Conservation (phyloP, 495 filamentous ascomycete genomes). For the Tirmania nivea region DNA sequence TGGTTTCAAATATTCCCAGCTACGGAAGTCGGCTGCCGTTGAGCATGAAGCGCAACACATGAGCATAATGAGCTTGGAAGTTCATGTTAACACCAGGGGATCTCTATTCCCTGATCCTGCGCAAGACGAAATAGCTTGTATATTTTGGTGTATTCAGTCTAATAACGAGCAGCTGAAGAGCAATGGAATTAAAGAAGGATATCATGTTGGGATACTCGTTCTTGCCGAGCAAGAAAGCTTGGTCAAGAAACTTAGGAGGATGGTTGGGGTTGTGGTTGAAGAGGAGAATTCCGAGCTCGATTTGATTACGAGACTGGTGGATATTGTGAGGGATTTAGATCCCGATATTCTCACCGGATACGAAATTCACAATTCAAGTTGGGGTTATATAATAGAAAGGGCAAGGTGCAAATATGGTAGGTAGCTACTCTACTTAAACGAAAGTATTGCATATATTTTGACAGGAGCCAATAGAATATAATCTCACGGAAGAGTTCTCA, state of each 20-base stretch:
- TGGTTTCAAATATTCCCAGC: slow-evolving; percentile 76
- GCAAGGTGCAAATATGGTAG: slow-evolving; percentile 54
- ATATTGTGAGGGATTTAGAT: slow-evolving; percentile 64
- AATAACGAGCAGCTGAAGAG: slow-evolving; percentile 36
- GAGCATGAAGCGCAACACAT: slow-evolving; percentile 81
- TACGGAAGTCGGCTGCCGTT: slow-evolving; percentile 48
- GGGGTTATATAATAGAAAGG: slow-evolving; percentile 88
- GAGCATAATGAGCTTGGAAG: slow-evolving; percentile 85
- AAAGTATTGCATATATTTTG: background rate
- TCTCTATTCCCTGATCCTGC: slow-evolving; percentile 67
- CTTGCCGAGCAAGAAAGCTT: slow-evolving; percentile 33
- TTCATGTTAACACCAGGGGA: slow-evolving; percentile 82
- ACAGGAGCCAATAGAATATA: slow-evolving; percentile 29
- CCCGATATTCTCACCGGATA: slow-evolving; percentile 91
- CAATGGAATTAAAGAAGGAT: slow-evolving; percentile 29
- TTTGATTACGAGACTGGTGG: slow-evolving; percentile 56
- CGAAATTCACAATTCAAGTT: slow-evolving; percentile 79
- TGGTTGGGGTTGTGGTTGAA: slow-evolving; percentile 37
- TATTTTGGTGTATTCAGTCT: slow-evolving; percentile 78
- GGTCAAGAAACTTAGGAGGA: slow-evolving; percentile 30
- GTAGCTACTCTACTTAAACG: background rate
- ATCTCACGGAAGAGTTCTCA: slow-evolving; percentile 76
- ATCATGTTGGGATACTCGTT: slow-evolving; percentile 43
- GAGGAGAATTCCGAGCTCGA: slow-evolving; percentile 64
- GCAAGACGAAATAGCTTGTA: slow-evolving; percentile 66